Base-by-base conservation (phyloP, 345 rosid genomes). In the Erodium maritimum region DNA sequence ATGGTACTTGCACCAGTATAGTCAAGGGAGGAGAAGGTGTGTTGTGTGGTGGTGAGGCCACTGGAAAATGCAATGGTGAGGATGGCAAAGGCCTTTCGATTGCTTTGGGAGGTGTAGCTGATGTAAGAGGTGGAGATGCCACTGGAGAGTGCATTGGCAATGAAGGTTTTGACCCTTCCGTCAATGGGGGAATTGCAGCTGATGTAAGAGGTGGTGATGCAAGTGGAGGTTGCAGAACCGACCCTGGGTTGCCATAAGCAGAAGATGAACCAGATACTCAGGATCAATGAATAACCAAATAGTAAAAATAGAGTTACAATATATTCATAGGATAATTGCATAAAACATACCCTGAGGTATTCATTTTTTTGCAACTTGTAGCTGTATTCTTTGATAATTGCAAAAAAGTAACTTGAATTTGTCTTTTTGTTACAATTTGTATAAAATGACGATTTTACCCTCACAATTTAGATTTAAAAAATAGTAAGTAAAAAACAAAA, bases 131-230 rank as follows among this genome's bases (percentile, higher is more conserved):
- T 23, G 83, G 75, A 53, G 62, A 68, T 23, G 71, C 71, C 52
- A 56, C 69, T 2, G 66, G 62, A 58, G 48, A 42, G 48, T 7
- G 17, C 48, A 42, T 13, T 4, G 48, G 48, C 14, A 42, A 42
- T 3, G 48, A 42, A 10, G 48, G 48, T 42, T 7, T 16, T 7
- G 48, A 29, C 37, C 37, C 37, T 29, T 29, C 9, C 37, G 5
- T 29, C 37, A 11, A 5, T 29, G 37, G 37, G 37, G 37, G 37
- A 29, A 29, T 11, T 11, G 9, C 37, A 29, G 48, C 48, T 42
- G 79, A 73, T 61, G 53, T 57, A 57, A 72, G 37, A 24, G 84
- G 84, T 20, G 83, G 75, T 53, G 60, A 69, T 22, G 73, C 71
- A 56, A 59, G 72, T 4, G 65, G 62, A 60, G 81, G 64, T 23